Base-by-base conservation (phyloP, 2,329 filamentous ascomycete genomes). In the Colletotrichum godetiae region DNA sequence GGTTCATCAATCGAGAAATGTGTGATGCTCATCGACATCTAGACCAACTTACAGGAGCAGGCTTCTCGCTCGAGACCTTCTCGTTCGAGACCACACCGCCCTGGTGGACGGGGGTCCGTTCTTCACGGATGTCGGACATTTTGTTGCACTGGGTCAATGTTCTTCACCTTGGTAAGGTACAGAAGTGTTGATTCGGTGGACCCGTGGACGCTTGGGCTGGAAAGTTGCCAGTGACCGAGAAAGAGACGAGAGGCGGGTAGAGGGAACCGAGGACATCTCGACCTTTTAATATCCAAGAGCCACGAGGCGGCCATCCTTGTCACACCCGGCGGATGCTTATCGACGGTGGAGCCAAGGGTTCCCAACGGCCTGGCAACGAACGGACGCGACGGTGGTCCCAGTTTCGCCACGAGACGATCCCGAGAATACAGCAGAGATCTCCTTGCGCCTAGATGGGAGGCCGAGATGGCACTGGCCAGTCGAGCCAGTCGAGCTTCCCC, bases 191-290 rank as follows among this genome's bases (percentile, higher is more conserved):
- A 37, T 71, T 37, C 55, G 56, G 60, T 60, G 61, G 37, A 73
- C 71, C 71, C 71, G 71, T 66, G 59, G 46, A 66, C 56, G 29
- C 56, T 33, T 61, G 67, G 67, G 70, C 70, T 73, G 70, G 70
- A 57, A 15, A 42, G 56, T 11, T 66, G 71, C 71, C 71, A 73
- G 71, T 73, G 71, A 73, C 67, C 67, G 71, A 70, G 46, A 73
- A 62, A 62, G 46, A 57, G 59, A 31, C 56, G 42, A 42, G 42
- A 42, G 19, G 35, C 24, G n/a, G 33, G 19, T 12, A 7, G 61
- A 59, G 8, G 35, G 46, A 19, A 59, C 27, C 24, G 67, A 71
- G 67, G 60, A 65, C 27, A 61, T 66, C 35, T 24, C 29, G 19
- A 56, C 60, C 70, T 64, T 73, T 66, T 73, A 73, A 71, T 42